phyloP scores from a whole-genome alignment of 495 filamentous ascomycete genomes.

The Astrothelium macrocarpum region DNA sequence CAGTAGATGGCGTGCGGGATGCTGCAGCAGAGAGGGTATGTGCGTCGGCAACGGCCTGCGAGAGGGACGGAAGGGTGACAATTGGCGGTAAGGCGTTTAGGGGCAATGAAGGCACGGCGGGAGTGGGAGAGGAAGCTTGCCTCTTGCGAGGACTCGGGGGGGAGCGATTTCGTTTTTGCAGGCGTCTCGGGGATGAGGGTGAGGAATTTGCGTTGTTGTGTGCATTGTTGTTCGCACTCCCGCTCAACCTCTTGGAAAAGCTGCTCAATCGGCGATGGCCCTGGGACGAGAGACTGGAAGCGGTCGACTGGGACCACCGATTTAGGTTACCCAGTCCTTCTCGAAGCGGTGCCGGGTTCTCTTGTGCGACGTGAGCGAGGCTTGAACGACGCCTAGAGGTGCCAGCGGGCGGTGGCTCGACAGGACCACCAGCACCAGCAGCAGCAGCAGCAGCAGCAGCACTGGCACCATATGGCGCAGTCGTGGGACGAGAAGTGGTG shows the following conservation, averaged over 20 bases:
- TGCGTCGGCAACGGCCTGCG: conserved; percentile 27
- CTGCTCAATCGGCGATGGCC: conserved; percentile 39
- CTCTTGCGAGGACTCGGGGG: conserved; percentile 25
- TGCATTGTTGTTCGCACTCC: conserved; percentile 9
- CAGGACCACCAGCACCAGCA: conserved; percentile 6
- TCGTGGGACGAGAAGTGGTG: conserved; percentile 17
- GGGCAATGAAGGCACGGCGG: conserved; percentile 19
- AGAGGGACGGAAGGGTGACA: conserved; percentile 22
- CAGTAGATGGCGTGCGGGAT: conserved; percentile 8
- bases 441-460: conserved; percentile 10
- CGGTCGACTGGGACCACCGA: conserved; percentile 72
- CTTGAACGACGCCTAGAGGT: conserved; percentile 27
- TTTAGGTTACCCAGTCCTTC: conserved; percentile 67
- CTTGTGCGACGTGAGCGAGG: conserved; percentile 24
- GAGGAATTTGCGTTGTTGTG: conserved; percentile 12
- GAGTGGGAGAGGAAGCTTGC: conserved; percentile 19
- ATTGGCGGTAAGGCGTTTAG: conserved; percentile 25
- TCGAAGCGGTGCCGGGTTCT: conserved; percentile 40
- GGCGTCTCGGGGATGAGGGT: conserved; percentile 11
- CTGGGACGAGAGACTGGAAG: conserved; percentile 55
- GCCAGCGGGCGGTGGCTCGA: conserved; percentile 2
- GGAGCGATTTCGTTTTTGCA: conserved; percentile 16
- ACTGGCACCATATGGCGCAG: conserved; percentile 13
- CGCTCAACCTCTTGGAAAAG: conserved; percentile 47
- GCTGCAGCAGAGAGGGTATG: conserved; percentile 19